A percentile compares a stretch with the other conserved stretches of the same genome.
Evolutionary conservation across 2,329 filamentous ascomycete genomes (phyloP).

Genomic region (Trichoderma citrinoviride): DNA sequence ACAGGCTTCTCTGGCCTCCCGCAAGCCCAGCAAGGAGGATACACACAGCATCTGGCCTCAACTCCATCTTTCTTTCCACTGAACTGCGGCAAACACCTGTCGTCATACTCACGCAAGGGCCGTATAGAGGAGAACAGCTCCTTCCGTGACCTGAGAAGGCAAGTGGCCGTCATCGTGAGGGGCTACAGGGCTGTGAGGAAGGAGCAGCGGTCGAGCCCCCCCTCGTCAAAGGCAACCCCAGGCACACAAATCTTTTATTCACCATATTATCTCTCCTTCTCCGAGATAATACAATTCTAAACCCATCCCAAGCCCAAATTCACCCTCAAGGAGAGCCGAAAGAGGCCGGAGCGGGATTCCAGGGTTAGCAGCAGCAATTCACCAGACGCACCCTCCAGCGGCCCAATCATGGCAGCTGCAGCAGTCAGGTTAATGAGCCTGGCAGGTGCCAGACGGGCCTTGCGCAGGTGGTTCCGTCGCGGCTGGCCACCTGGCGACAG

Average conservation of each 20-base stretch:
- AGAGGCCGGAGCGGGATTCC: neutral
- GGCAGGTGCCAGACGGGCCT: slow-evolving; percentile 32
- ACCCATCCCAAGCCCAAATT: neutral
- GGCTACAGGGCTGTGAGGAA: neutral
- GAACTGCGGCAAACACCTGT: neutral
- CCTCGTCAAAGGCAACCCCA: neutral
- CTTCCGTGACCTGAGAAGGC: neutral
- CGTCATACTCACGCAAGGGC: neutral
- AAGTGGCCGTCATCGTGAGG: neutral
- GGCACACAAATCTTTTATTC: neutral
- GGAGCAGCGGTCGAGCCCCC: neutral
- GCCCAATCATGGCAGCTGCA: slow-evolving; percentile 24
- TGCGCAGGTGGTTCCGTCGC: slow-evolving; percentile 35
- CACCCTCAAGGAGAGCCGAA: neutral
- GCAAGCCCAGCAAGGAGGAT: neutral
- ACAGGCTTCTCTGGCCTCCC: neutral
- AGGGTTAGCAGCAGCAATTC: neutral
- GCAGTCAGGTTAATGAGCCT: slow-evolving; percentile 33
- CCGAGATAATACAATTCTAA: neutral
- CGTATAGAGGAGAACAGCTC: neutral
- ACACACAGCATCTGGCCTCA: neutral
- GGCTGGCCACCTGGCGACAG: slow-evolving; percentile 28
- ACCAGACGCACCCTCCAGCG: neutral
- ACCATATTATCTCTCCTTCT: neutral
- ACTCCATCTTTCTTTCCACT: neutral